Evolutionary conservation across 2,329 filamentous ascomycete genomes (phyloP), one percentile per base, ranked within the genome.

Genomic region (Pestalotiopsis sp.): DNA sequence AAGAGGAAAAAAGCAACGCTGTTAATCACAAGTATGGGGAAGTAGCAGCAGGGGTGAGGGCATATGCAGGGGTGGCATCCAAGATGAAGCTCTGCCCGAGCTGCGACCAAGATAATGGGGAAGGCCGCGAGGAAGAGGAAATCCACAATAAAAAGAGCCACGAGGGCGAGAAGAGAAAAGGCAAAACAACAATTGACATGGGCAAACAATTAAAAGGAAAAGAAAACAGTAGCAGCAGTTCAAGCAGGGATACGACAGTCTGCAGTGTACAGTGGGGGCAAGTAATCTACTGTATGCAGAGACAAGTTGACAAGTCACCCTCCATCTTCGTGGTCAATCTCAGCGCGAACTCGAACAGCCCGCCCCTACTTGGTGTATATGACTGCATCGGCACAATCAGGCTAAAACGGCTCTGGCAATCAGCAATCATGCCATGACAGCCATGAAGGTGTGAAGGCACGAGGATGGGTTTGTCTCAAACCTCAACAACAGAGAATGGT

Each of bases 11-110:
- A 61, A 41, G 59, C 59, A 61, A 61, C 59, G 31, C n/a, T 61
- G 59, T 36, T 36, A 61, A 61, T 61, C 59, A 61, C 59, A 61
- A 61, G 59, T 61, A 36, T 38, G 59, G 17, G n/a, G 31, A 61
- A 27, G 31, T 9, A 36, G 27, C 11, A 36, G n/a, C 31, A 27
- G 27, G 13, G 45, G 5, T n/a, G 45, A 17, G 13, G 45, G 14
- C n/a, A n/a, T 52, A 52, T 52, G 45, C 45, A 52, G 45, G 45
- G 45, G 45, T 52, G n/a, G 17, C 7, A 52, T 52, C 45, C 45
- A 52, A 52, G 45, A 52, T 52, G 38, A 38, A 36, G 20, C 36
- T 61, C 14, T 52, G 23, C 20, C 59, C 20, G 20, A 61, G 25
- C 59, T 39, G 59, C 59, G 14, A 61, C 45, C 45, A 61, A 61